A percentile compares a stretch with the other conserved stretches of the same genome.
phyloP scores from a whole-genome alignment of 2,329 filamentous ascomycete genomes.

The Sarocladium kiliense region DNA sequence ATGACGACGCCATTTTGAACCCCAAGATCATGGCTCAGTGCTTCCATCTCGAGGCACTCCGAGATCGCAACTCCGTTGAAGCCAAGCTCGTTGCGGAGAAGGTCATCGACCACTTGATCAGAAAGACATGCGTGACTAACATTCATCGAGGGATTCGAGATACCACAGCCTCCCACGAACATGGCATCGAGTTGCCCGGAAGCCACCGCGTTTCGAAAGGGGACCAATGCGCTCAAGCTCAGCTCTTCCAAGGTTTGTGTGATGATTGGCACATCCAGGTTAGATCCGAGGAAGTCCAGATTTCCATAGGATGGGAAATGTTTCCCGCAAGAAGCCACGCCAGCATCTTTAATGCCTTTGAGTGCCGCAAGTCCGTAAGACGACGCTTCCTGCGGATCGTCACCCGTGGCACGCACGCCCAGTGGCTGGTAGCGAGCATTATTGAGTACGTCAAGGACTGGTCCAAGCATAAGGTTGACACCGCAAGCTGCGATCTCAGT shows the following conservation, averaged over 20 bases:
- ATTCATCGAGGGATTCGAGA: conserved; percentile 86
- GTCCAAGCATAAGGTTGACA: conserved; percentile 92
- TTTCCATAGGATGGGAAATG: conserved; percentile 97
- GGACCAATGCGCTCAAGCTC: conserved; percentile 84
- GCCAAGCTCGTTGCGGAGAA: conserved; percentile 80
- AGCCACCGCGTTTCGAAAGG: conserved; percentile 84
- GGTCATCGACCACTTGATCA: conserved; percentile 85
- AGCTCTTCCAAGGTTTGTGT: conserved; percentile 91
- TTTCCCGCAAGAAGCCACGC: conserved; percentile 85
- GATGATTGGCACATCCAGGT: conserved; percentile 88
- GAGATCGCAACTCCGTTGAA: conserved; percentile 93
- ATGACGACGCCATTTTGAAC: conserved; percentile 95
- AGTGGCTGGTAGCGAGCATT: conserved; percentile 89
- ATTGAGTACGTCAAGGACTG: conserved; percentile 87
- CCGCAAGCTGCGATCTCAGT: conserved; percentile 89
- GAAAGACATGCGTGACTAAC: conserved; percentile 93
- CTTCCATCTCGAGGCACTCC: conserved; percentile 95
- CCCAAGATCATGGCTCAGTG: conserved; percentile 91
- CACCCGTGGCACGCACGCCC: conserved; percentile 82
- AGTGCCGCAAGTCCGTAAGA: conserved; percentile 87
- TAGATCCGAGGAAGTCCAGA: conserved; percentile 86
- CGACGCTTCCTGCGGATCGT: conserved; percentile 92
- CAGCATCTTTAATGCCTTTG: conserved; percentile 88
- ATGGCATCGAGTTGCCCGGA: conserved; percentile 82
- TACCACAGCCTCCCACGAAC: conserved; percentile 92